phyloP scores from a whole-genome alignment of 768 basidiomycete species.

The Mycena latifolia region DNA sequence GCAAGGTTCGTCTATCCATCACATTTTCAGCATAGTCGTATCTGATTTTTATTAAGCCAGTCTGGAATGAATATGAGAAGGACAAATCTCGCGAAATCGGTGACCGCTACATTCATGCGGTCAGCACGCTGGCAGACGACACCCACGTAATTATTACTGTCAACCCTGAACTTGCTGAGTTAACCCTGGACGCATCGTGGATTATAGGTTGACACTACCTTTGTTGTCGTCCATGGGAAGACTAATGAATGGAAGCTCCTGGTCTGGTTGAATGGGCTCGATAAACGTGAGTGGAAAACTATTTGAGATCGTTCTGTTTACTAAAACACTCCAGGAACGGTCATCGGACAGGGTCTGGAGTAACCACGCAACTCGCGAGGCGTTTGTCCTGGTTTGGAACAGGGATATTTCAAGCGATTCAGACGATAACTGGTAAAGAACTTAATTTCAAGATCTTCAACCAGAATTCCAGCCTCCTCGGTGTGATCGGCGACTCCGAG shows the following conservation, averaged over 20 bases:
- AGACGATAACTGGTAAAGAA: neutral
- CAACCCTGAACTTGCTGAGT: neutral
- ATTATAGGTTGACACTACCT: constrained; percentile 30
- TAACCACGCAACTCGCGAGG: neutral
- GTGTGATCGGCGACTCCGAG: constrained; percentile 5
- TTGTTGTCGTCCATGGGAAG: constrained; percentile 6
- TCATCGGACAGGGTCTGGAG: constrained; percentile 8
- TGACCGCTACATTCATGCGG: constrained; percentile 12
- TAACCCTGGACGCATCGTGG: constrained; percentile 10
- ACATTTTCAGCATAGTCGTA: too few species aligned
- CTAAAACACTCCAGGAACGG: neutral
- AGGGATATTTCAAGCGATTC: neutral
- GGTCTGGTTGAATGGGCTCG: constrained; percentile 11
- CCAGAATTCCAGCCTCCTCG: neutral
- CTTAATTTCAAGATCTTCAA: neutral
- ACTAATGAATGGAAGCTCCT: constrained; percentile 26
- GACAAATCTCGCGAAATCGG: neutral
- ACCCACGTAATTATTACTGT: constrained; percentile 10
- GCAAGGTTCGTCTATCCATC: neutral
- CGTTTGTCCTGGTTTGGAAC: constrained; percentile 7
- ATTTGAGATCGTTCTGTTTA: too few species aligned
- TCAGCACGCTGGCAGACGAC: neutral
- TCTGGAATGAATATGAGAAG: neutral
- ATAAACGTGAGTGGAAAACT: constrained; percentile 4
- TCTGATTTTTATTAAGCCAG: neutral